Evolutionary conservation across 495 filamentous ascomycete genomes (phyloP), one percentile per base, ranked within the genome.

Genomic region (Penicillium cinerascens): DNA sequence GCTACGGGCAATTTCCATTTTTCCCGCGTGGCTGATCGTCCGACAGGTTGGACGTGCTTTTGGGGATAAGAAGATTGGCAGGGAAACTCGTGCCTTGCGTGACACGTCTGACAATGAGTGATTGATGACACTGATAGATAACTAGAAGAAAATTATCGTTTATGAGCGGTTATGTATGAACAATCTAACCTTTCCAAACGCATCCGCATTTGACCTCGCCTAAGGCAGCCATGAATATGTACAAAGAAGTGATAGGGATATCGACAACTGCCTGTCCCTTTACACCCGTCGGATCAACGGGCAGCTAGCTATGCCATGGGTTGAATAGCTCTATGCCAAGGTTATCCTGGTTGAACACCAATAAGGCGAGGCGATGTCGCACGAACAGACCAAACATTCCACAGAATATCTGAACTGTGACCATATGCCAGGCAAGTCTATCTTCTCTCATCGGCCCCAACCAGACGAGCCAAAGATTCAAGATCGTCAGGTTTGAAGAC

Each of bases 401-500:
- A 47, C 85, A 79, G 1, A 79, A 63, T 16, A 74, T 70, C 76
- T 98, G 93, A 70, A 96, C 77, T 22, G 59, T 72, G 39, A 91
- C 75, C 49, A 98, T 78, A 61, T 87, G 88, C 56, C 82, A 73
- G 10, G 89, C 88, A 15, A 97, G 76, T 35, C 82, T 76, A 67
- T 96, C 88, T 65, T 98, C 93, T 47, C 85, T 81, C 83, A 92
- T 84, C 0, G 95, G 93, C 1, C 93, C 93, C 70, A 89, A 85
- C 90, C 90, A 96, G 22, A 97, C 89, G 43, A 98, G 71, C 93
- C 92, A 98, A 39, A 98, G 78, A 62, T 98, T 98, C 50, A 98
- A 67, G 16, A 97, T 79, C 0, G 93, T 98, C 46, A 98, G 76
- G 59, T 98, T 98, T n/a, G 80, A 87, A 11, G 82, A 92, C 65